Evolutionary conservation across 2,329 filamentous ascomycete genomes (phyloP).

Genomic region (Plectosphaerella plurivora): DNA sequence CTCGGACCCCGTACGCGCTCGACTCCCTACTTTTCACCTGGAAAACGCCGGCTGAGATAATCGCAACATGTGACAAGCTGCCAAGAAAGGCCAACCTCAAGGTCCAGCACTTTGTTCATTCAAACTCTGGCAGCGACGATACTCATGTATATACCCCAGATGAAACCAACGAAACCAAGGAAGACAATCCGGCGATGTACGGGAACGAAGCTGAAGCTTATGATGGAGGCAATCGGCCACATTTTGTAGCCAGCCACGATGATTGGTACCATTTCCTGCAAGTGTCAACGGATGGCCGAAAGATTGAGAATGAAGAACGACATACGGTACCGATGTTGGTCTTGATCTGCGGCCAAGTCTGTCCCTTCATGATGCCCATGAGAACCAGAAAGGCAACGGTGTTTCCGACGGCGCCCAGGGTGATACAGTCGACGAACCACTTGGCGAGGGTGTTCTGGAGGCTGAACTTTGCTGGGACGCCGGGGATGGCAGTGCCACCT

Average conservation of each 20-base stretch:
- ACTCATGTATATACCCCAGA: slow-evolving; percentile 50
- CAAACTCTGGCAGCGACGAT: slow-evolving; percentile 38
- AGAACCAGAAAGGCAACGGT: slow-evolving; percentile 39
- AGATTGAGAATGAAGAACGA: background rate
- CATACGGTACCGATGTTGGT: slow-evolving; percentile 31
- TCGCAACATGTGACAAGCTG: no score
- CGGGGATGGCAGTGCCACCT: slow-evolving; percentile 12
- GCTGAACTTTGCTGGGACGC: slow-evolving; percentile 28
- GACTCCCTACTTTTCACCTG: no score
- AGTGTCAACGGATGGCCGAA: background rate
- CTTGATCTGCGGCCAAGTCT: slow-evolving; percentile 27
- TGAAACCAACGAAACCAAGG: slow-evolving; percentile 40
- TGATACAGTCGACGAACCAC: slow-evolving; percentile 48
- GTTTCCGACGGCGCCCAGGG: slow-evolving; percentile 40
- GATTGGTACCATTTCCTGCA: slow-evolving; percentile 39
- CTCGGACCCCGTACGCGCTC: no score
- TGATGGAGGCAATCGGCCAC: slow-evolving; percentile 46
- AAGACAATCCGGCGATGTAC: slow-evolving; percentile 46
- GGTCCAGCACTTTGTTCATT: background rate
- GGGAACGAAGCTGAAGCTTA: slow-evolving; percentile 44
- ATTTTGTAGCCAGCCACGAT: slow-evolving; percentile 47
- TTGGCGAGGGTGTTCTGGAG: slow-evolving; percentile 38
- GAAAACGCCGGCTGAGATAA: no score
- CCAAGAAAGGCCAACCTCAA: no score
- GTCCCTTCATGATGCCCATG: slow-evolving; percentile 41